Conservation (phyloP, 2,329 filamentous ascomycete genomes). For the Didymella arachidicola region DNA sequence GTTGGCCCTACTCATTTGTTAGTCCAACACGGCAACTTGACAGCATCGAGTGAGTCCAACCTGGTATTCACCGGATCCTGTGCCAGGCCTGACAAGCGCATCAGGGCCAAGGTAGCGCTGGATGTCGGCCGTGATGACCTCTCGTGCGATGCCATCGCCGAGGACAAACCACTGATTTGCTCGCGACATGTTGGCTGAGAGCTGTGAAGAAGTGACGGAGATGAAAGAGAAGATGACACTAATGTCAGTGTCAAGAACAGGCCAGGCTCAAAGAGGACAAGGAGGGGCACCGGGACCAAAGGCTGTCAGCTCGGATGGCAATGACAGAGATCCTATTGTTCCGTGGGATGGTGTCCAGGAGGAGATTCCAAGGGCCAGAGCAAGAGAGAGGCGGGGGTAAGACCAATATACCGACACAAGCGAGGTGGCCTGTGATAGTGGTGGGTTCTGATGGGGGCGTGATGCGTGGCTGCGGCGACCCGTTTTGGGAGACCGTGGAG, state of each 20-base stretch:
- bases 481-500: slow-evolving; percentile 36
- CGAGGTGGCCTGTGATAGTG: slow-evolving; percentile 34
- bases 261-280: slow-evolving; percentile 46
- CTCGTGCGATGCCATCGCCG: slow-evolving; percentile 59
- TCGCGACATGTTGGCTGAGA: slow-evolving; percentile 42
- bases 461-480: slow-evolving; percentile 44
- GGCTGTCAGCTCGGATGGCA: slow-evolving; percentile 38
- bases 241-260: slow-evolving; percentile 45
- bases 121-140: slow-evolving; percentile 62
- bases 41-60: slow-evolving; percentile 43
- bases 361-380: slow-evolving; percentile 35
- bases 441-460: slow-evolving; percentile 20
- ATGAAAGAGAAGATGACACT: slow-evolving; percentile 47
- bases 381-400: slow-evolving; percentile 42
- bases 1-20: slow-evolving; percentile 48
- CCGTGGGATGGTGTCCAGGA: slow-evolving; percentile 27
- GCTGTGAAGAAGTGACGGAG: slow-evolving; percentile 30
- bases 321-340: slow-evolving; percentile 32
- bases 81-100: slow-evolving; percentile 58
- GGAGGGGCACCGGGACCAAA: slow-evolving; percentile 43
- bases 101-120: slow-evolving; percentile 61
- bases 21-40: slow-evolving; percentile 22
- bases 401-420: slow-evolving; percentile 51
- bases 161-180: slow-evolving; percentile 59
- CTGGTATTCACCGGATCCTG: slow-evolving; percentile 55